Conservation (phyloP, 768 basidiomycete species). For the Leccinum ochraceum region DNA sequence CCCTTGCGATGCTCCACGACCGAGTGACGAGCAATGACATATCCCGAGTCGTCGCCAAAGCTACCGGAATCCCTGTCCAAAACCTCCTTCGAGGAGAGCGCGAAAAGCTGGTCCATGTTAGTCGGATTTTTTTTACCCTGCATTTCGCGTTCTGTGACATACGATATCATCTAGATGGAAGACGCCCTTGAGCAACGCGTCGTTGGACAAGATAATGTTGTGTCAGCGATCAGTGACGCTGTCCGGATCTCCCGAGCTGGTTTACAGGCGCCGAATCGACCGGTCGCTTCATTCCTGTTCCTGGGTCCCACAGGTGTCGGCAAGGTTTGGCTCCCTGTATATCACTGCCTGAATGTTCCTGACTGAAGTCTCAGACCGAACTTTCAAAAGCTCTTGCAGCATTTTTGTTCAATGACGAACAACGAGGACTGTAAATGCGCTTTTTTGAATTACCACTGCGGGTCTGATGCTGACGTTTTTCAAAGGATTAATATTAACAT, state of each 20-base stretch:
- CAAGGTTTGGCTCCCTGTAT: constrained; percentile 46
- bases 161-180: constrained; percentile 69
- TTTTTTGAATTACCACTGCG: background rate
- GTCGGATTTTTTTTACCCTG: constrained; percentile 27
- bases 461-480: background rate
- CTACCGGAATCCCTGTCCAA: constrained; percentile 90
- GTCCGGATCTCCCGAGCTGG: constrained; percentile 93
- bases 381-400: constrained; percentile 84
- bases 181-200: constrained; percentile 70
- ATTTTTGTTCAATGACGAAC: constrained; percentile 90
- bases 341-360: background rate
- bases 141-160: background rate
- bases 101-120: constrained; percentile 84
- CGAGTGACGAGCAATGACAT: constrained; percentile 90
- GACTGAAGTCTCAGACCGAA: constrained; percentile 55
- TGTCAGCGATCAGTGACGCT: constrained; percentile 83
- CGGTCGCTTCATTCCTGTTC: constrained; percentile 92
- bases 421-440: constrained; percentile 71
- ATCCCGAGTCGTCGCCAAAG: constrained; percentile 81
- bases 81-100: constrained; percentile 86
- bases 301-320: constrained; percentile 87
- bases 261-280: constrained; percentile 82
- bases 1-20: constrained; percentile 74
- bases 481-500: constrained; percentile 87
- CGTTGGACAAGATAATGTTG: constrained; percentile 90